Base-by-base conservation (phyloP, 371 early-diverging fungal species). In the Mucor circinelloides region DNA sequence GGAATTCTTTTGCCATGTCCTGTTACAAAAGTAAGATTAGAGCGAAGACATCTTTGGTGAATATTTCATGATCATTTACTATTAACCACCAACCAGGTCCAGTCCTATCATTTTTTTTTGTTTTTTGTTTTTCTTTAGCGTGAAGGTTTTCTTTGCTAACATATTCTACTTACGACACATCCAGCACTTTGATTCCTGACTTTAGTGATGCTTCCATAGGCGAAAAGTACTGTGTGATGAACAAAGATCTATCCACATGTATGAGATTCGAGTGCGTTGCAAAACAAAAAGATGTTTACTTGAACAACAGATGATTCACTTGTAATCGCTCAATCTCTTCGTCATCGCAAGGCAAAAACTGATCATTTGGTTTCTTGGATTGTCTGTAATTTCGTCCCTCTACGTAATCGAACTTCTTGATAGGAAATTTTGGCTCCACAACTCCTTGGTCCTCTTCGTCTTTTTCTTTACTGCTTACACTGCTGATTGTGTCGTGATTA, bases 301-400 rank as follows among this genome's bases (percentile, higher is more conserved):
- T 76, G 64, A 72, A 71, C 30, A 76, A 27, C 15, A 77, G 52
- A 48, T 77, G 71, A 31, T 74, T 76, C 8, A 82, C 63, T 60
- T 82, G 75, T 19, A 77, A 56, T 12, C 82, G 66, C 55, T 82
- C 82, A 36, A 72, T 68, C 65, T 82, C 82, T 52, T 82, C 82
- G 44, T 82, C 82, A 68, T 82, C 82, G 50, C 76, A 77, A 21
- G 82, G 82, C 58, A 82, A 57, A 21, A 82, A 72, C 21, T 72
- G 63, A 27, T 69, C 63, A 25, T 62, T 69, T 12, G 64, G 64
- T 13, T 46, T 60, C 13, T 60, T 65, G 10, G 69, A 56, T 23
- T 62, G 71, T 46, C 61, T 60, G 50, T 71, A 80, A 23, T 76
- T 71, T 8, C 81, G 62, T 8, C 81, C 81, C 54, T 77, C 76